Evolutionary conservation across 1,284 basidiomycete species (phyloP).

Genomic region (Takashimella koratensis): DNA sequence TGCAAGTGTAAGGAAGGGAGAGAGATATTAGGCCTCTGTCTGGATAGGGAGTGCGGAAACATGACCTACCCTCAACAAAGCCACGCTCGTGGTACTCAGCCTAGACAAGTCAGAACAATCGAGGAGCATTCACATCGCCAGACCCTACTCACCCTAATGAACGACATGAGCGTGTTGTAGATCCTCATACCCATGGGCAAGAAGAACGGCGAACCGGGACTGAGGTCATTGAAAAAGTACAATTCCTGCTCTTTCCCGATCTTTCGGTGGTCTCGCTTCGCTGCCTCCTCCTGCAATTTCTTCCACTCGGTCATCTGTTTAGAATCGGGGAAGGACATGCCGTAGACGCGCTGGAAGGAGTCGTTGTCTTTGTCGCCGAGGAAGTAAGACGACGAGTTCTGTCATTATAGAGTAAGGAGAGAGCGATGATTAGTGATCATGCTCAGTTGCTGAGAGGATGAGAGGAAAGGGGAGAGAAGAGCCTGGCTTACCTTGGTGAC

Average conservation of each 20-base stretch:
- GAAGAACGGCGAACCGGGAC: conserved; percentile 95
- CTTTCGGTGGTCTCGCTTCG: conserved; percentile 94
- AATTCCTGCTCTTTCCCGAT: conserved; percentile 96
- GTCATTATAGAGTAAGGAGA: neutral
- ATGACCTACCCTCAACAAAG: conserved; percentile 48
- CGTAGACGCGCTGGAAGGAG: conserved; percentile 94
- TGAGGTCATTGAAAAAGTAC: conserved; percentile 97
- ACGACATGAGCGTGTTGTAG: conserved; percentile 89
- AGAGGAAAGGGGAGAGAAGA: too few species aligned
- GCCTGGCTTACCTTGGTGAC: conserved; percentile 69
- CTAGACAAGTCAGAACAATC: conserved; percentile 15
- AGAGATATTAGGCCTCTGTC: neutral
- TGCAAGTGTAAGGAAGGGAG: conserved; percentile 4
- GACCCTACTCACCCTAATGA: conserved; percentile 68
- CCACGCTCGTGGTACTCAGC: conserved; percentile 53
- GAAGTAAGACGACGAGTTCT: conserved; percentile 99
- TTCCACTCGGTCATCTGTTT: conserved; percentile 96
- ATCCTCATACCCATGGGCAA: conserved; percentile 95
- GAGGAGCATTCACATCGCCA: too few species aligned
- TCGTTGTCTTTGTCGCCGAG: conserved; percentile 92
- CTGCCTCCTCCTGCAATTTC: conserved; percentile 91
- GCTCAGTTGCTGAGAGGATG: neutral
- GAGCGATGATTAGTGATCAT: too few species aligned
- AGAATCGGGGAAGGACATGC: conserved; percentile 98
- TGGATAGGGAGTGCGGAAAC: conserved; percentile 21